Evolutionary conservation across 2,329 filamentous ascomycete species (phyloP), one percentile per base, ranked within the genome.

Genomic region (Botrytis fragariae): DNA sequence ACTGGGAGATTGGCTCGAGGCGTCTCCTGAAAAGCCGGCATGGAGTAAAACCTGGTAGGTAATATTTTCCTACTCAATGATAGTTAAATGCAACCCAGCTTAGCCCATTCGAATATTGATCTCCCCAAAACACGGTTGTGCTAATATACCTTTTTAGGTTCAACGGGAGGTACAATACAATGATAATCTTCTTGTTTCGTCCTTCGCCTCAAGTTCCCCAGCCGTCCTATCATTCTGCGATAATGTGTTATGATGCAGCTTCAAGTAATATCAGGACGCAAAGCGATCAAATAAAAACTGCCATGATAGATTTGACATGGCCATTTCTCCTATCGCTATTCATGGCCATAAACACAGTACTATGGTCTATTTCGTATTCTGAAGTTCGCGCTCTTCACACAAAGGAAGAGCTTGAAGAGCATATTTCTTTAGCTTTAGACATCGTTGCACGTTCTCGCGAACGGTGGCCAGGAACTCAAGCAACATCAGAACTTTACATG

Each of bases 191-290:
- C 77, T 87, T 98, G 76, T 96, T 94, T 81, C 89, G 96, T 4
- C 96, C 96, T 0, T 97, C 94, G 1, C 96, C 96, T 1, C 96
- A 98, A 81, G 90, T 98, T 3, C 93, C 95, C 0, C 91, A 93
- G 75, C 96, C 96, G 0, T 95, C 94, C 0, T 82, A 91, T 12
- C 84, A 87, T n/a, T 94, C 95, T 1, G 95, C 95, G 1, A 84
- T 88, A 45, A 91, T 90, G 77, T 98, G 95, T 81, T 98, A 92
- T 79, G 91, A 96, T 63, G 94, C 93, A 59, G 91, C 93, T 64
- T 87, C 91, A 18, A 93, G 90, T 82, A 95, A 97, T 80, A 93
- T 98, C 78, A 87, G 91, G 76, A 89, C 95, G 80, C 92, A 94
- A 62, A 90, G 89, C 80, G 90, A 92, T 78, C 94, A 97, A 81